Conservation (phyloP, 2,329 filamentous ascomycete genomes). For the Aaosphaeria pasadenensis region DNA sequence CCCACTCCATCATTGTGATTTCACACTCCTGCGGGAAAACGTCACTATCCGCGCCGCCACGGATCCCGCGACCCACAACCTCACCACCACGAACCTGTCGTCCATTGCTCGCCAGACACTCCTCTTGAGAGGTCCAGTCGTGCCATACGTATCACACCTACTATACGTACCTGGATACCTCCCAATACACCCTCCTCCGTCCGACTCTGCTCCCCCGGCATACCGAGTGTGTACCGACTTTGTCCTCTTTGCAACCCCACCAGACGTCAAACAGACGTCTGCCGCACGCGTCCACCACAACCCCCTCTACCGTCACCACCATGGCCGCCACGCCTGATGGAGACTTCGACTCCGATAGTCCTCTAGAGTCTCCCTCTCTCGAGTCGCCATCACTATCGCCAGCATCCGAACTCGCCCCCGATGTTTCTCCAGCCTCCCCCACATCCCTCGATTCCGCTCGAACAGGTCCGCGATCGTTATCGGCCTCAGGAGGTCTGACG, state of each 20-base stretch:
- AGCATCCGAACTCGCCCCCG: constrained; percentile 17
- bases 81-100: constrained; percentile 10
- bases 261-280: background rate
- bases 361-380: constrained; percentile 29
- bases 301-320: constrained; percentile 23
- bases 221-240: background rate
- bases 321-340: constrained; percentile 27
- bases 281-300: background rate
- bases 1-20: constrained; percentile 12
- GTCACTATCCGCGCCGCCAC: constrained; percentile 21
- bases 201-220: no score
- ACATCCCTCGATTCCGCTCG: constrained; percentile 37
- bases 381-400: constrained; percentile 12
- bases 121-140: no score
- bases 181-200: no score
- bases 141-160: no score
- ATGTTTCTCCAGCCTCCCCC: constrained; percentile 8
- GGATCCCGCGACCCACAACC: constrained; percentile 8
- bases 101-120: no score
- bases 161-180: no score
- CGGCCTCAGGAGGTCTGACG: constrained; percentile 49
- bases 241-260: background rate
- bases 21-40: constrained; percentile 12
- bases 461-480: constrained; percentile 58
- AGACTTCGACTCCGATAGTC: constrained; percentile 29